Evolutionary conservation across 345 rosid genomes (phyloP), one percentile per base, ranked within the genome.

Genomic region (Gossypium anomalum): DNA sequence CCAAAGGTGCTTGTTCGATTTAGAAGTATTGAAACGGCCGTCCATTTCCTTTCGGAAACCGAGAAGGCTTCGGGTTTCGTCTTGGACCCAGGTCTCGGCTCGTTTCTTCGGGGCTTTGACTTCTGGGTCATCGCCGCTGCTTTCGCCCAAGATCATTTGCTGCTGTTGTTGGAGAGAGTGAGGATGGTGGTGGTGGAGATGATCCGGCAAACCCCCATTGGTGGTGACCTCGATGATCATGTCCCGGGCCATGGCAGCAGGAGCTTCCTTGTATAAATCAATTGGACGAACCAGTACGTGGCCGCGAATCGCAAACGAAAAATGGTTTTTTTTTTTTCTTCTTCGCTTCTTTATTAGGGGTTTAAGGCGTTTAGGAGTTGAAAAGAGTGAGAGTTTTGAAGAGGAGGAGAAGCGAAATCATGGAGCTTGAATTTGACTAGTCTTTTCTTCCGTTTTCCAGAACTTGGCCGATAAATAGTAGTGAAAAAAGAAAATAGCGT

Each of bases 61-160:
- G 67, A 95, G 93, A 66, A 95, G 75, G 87, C 82, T 83, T 61
- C 98, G 91, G 11, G 97, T 95, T 71, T 95, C 99, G 73, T 93
- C 98, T 77, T 91, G 98, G 2, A 93, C 93, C 99, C 98, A 95
- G 13, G 97, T 95, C 89, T 95, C 97, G 4, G 99, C 97, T 51
- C 99, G 84, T 82, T 93, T 95, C 85, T 95, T 95, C 0, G 99
- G 99, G 2, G 91, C 91, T 81, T 86, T 92, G 22, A 90, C 81
- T 74, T 92, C 98, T 63, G 84, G 95, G 79, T 82, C 88, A 29
- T 87, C 95, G 68, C 93, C 85, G 80, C 93, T 89, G 83, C 94
- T 89, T 60, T 94, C 97, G 0, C 89, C 95, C 1, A 94, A 83
- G 48, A 92, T 82, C 88, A 90, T 85, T 83, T 87, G 97, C 74